Evolutionary conservation across 2,329 filamentous ascomycete genomes (phyloP), one percentile per base, ranked within the genome.

Genomic region (Trichoderma endophyticum): DNA sequence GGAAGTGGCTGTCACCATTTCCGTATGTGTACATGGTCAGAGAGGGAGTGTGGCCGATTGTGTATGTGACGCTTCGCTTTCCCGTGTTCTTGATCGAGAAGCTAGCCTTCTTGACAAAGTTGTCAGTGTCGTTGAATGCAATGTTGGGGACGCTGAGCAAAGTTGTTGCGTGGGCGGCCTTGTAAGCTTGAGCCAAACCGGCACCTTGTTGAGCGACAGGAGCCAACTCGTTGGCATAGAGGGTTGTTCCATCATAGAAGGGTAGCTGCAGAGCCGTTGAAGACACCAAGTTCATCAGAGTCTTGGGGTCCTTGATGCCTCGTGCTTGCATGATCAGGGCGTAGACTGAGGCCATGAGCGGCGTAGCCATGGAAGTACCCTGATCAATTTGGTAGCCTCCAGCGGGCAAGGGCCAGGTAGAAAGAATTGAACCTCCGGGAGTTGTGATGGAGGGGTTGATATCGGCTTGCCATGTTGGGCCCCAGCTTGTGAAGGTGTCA

Each of bases 91-190:
- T 83, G 74, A 92, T 83, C 51, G 82, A 85, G 77, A 91, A 89
- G 74, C 85, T 84, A 57, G 85, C 80, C 2, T 80, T 81, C 12
- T 82, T 78, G 57, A 78, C 78, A 73, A 89, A 86, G 81, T 91
- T 77, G 74, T 87, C 86, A 0, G 89, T 89, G 77, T 91, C 89
- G 77, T 91, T 91, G 80, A 91, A 90, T 4, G 87, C 85, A 15
- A 92, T 80, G 77, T 85, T 87, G 18, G 86, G 86, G 9, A 83
- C 84, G 76, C 84, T 86, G 21, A 91, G 80, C 9, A 87, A 76
- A 2, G 86, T 85, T 2, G 83, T 87, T 21, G 86, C 81, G 74
- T 87, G 84, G 7, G 89, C 87, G 4, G 88, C 87, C 71, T 90
- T 86, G 74, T 86, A 86, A 5, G 88, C 89, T 74, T 90, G 87